phyloP scores from a whole-genome alignment of 768 basidiomycete species.

The Tulasnella sp. region DNA sequence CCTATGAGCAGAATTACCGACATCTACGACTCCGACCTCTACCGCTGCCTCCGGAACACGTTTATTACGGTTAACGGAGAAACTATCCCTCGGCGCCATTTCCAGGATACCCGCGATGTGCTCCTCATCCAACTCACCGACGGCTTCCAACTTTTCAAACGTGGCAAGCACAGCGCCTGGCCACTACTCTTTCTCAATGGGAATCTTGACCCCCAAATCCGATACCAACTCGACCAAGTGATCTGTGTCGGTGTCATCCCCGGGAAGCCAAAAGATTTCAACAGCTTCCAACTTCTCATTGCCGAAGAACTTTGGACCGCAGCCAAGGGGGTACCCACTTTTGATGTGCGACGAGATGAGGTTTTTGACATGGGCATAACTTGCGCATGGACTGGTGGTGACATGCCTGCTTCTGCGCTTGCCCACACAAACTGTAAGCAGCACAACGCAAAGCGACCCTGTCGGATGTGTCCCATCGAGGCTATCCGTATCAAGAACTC shows the following conservation, averaged over 20 bases:
- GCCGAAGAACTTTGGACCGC: conserved; percentile 29
- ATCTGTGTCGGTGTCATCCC: conserved; percentile 35
- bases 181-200: conserved; percentile 34
- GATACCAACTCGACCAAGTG: conserved; percentile 28
- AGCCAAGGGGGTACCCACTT: conserved; percentile 25
- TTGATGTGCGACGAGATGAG: conserved; percentile 22
- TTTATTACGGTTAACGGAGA: no score
- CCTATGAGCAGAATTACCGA: no score
- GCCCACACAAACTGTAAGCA: conserved; percentile 32
- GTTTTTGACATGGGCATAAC: conserved; percentile 26
- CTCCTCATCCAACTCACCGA: no score
- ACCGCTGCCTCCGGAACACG: no score
- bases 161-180: conserved; percentile 28
- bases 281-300: conserved; percentile 30
- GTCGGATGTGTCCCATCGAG: conserved; percentile 30
- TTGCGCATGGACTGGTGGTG: conserved; percentile 24
- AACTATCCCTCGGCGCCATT: no score
- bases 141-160: conserved; percentile 32
- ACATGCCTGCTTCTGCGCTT: conserved; percentile 28
- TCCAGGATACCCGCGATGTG: no score
- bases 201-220: conserved; percentile 33
- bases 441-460: conserved; percentile 30
- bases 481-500: conserved; percentile 20
- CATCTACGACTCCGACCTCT: no score
- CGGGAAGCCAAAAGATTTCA: conserved; percentile 32